Percentiles rank a stretch among this genome's conserved stretches.
Evolutionary conservation across 345 rosid species (phyloP).

Genomic region (Pistacia vera): DNA sequence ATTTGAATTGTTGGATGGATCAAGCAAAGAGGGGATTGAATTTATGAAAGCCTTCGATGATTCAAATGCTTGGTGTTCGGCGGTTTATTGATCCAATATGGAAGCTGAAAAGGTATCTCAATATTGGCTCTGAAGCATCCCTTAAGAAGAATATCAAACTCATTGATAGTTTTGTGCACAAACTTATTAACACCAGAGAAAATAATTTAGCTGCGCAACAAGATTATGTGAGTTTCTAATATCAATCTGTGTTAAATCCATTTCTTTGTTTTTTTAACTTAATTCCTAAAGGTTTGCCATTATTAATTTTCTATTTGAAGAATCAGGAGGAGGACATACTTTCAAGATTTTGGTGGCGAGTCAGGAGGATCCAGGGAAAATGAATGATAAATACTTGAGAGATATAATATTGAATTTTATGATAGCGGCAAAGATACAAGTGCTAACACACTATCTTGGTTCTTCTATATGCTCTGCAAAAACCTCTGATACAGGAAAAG

Average conservation of each 20-base stretch:
- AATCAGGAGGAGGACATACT: conserved; percentile 65
- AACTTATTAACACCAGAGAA: conserved; percentile 50
- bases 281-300: neutral
- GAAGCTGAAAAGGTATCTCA: conserved; percentile 62
- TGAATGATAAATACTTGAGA: conserved; percentile 64
- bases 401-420: conserved; percentile 71
- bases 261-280: neutral
- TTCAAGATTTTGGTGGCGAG: conserved; percentile 61
- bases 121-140: conserved; percentile 53
- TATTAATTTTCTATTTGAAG: conserved; percentile 20
- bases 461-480: conserved; percentile 75
- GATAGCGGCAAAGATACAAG: conserved; percentile 74
- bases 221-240: conserved; percentile 33
- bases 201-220: conserved; percentile 24
- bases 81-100: conserved; percentile 69
- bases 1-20: conserved; percentile 60
- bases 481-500: conserved; percentile 67
- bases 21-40: conserved; percentile 41
- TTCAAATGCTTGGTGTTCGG: conserved; percentile 45
- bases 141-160: conserved; percentile 49
- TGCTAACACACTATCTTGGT: conserved; percentile 67
- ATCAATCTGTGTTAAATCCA: too few species aligned
- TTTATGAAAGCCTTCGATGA: conserved; percentile 83
- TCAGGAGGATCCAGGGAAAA: conserved; percentile 54
- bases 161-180: conserved; percentile 52